Percentiles rank a stretch among this genome's conserved stretches.
phyloP scores from a whole-genome alignment of 352 stramenopile species.

The Phytophthora megakarya region DNA sequence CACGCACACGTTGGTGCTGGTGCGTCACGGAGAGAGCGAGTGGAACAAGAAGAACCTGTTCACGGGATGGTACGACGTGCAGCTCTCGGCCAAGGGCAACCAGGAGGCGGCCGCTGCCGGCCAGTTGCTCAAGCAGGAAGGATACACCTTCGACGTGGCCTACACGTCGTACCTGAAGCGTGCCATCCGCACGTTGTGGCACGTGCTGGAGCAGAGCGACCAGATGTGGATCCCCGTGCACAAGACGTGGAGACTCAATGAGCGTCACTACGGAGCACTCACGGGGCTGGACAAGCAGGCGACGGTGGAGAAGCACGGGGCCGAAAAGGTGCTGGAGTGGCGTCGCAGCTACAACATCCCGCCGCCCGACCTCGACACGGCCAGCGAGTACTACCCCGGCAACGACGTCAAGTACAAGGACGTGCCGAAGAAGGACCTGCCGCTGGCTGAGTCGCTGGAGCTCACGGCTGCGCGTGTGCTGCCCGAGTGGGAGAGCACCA shows the following conservation, averaged over 20 bases:
- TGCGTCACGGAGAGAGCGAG: slow-evolving; percentile 94
- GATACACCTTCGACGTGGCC: slow-evolving; percentile 94
- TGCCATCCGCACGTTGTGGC: slow-evolving; percentile 94
- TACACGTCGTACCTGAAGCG: slow-evolving; percentile 96
- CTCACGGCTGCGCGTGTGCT: slow-evolving; percentile 92
- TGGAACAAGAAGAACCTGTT: slow-evolving; percentile 96
- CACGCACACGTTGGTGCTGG: slow-evolving; percentile 91
- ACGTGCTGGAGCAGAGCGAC: slow-evolving; percentile 94
- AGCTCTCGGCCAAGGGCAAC: slow-evolving; percentile 90
- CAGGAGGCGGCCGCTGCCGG: slow-evolving; percentile 91
- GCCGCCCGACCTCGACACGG: slow-evolving; percentile 92
- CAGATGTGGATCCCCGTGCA: slow-evolving; percentile 96
- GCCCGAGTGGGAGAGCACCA: slow-evolving; percentile 91
- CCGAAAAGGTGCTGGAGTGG: slow-evolving; percentile 96
- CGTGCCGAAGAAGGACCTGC: slow-evolving; percentile 86
- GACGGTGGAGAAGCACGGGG: slow-evolving; percentile 90
- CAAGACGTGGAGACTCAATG: slow-evolving; percentile 94
- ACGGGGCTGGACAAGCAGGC: slow-evolving; percentile 92
- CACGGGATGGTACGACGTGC: slow-evolving; percentile 94
- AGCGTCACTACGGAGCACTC: slow-evolving; percentile 89
- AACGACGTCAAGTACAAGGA: slow-evolving; percentile 92
- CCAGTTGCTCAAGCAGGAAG: slow-evolving; percentile 89
- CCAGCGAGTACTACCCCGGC: slow-evolving; percentile 92
- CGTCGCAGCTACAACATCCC: slow-evolving; percentile 98
- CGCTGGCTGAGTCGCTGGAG: slow-evolving; percentile 93